Percentiles rank a stretch among this genome's conserved stretches.
These are phyloP conservation scores for barrel medic (Medicago truncatula) DNA, from an alignment of 306 rosid genomes.

Conservation along the genomic window MtrunA17r5.0-ANR NC_053045.1:44048501-44049000, in stretches of 20 bases:
- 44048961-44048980: background rate
- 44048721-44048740: slow-evolving; percentile 44
- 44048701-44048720: slow-evolving; percentile 46
- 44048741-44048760: background rate
- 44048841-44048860: slow-evolving; percentile 48
- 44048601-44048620: background rate
- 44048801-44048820: slow-evolving; percentile 30
- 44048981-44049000: background rate
- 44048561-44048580: slow-evolving; percentile 42
- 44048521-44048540: slow-evolving; percentile 30
- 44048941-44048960: background rate
- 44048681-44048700: slow-evolving; percentile 38
- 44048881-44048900: too few species aligned
- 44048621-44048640: background rate
- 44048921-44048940: background rate
- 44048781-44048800: slow-evolving; percentile 35
- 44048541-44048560: slow-evolving; percentile 57
- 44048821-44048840: slow-evolving; percentile 37
- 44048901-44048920: background rate
- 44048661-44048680: slow-evolving; percentile 20
- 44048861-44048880: background rate
- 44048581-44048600: background rate
- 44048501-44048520: slow-evolving; percentile 46
- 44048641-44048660: slow-evolving; percentile 29
- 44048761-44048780: slow-evolving; percentile 33